A percentile compares a stretch with the other conserved stretches of the same genome.
Conservation (phyloP, 768 basidiomycete species). For the Cystobasidium onofrii region DNA sequence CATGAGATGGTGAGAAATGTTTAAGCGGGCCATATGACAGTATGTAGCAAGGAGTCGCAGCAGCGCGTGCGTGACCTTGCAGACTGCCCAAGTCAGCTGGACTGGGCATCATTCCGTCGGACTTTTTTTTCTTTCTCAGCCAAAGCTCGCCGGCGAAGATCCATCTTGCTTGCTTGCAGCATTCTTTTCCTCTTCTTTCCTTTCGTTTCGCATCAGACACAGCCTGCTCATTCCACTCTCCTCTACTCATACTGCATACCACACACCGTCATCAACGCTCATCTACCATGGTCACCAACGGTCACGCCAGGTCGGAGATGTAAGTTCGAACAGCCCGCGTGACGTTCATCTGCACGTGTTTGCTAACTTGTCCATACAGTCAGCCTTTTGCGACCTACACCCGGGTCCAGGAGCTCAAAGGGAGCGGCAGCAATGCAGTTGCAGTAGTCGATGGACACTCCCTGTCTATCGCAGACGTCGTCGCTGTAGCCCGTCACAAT, state of each 20-base stretch:
- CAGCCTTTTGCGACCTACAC: constrained; percentile 1
- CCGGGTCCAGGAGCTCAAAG: background rate
- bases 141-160: background rate
- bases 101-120: background rate
- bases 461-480: constrained; percentile 7
- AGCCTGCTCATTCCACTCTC: background rate
- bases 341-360: background rate
- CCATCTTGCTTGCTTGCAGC: too few relatives aligned
- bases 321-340: background rate
- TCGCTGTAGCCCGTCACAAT: constrained; percentile 21
- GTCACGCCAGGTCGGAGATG: background rate
- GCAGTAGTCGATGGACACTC: constrained; percentile 23
- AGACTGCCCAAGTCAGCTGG: background rate
- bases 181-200: background rate
- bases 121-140: too few relatives aligned
- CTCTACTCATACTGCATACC: background rate
- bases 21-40: too few relatives aligned
- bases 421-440: background rate
- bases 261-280: background rate
- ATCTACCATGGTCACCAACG: constrained; percentile 17
- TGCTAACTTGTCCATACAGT: background rate
- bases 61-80: background rate
- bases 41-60: too few relatives aligned
- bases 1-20: too few relatives aligned
- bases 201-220: background rate